phyloP scores from a whole-genome alignment of 768 basidiomycete species.

The Rhodotorula paludigena region DNA sequence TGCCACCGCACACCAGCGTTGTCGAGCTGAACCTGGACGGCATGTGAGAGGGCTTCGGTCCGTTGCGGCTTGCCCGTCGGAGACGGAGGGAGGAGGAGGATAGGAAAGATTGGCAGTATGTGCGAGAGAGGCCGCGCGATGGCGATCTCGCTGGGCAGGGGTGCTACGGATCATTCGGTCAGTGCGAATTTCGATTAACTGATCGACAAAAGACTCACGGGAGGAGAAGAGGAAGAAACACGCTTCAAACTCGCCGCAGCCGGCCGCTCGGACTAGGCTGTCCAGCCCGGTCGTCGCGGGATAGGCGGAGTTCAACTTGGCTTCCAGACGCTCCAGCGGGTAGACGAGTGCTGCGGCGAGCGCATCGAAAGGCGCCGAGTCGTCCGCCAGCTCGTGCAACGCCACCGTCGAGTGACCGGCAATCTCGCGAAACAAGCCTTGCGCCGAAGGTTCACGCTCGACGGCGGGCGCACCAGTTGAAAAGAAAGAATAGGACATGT shows the following conservation, averaged over 20 bases:
- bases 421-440: too few species aligned
- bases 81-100: conserved; percentile 30
- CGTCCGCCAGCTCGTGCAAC: too few species aligned
- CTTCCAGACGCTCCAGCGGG: conserved; percentile 26
- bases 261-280: not conserved
- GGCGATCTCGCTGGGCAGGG: conserved; percentile 19
- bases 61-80: conserved; percentile 30
- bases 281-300: conserved; percentile 9
- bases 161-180: conserved; percentile 10
- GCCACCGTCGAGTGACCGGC: too few species aligned
- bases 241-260: conserved; percentile 13
- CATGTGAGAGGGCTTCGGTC: conserved; percentile 13
- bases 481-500: conserved; percentile 21
- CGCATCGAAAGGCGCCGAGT: too few species aligned
- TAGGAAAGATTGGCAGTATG: conserved; percentile 24
- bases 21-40: conserved; percentile 26
- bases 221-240: conserved; percentile 24
- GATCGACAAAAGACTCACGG: conserved; percentile 5
- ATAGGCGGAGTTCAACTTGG: conserved; percentile 13
- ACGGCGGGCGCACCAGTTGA: too few species aligned
- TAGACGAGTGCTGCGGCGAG: not conserved
- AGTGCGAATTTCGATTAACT: not conserved
- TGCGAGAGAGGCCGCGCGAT: conserved; percentile 15
- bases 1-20: conserved; percentile 27
- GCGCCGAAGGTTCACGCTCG: too few species aligned